Evolutionary conservation across 192 early-diverging fungal species (phyloP).

Genomic region (Coemansia sp.): DNA sequence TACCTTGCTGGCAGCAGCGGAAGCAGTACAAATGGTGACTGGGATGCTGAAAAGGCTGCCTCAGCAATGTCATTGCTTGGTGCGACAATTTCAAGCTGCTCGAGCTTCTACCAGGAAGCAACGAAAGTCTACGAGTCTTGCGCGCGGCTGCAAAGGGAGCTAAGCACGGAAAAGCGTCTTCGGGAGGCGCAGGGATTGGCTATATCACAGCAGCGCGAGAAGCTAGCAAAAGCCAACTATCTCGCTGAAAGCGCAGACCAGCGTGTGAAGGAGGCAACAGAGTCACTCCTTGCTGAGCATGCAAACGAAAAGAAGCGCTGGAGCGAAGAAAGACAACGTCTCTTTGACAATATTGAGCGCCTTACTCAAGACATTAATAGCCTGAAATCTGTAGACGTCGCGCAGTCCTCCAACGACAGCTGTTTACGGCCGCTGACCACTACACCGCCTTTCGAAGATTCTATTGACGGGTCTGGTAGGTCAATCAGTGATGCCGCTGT

Average conservation of each 20-base stretch:
- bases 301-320: constrained; percentile 24
- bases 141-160: constrained; percentile 26
- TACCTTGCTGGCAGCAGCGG: neutral
- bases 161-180: constrained; percentile 47
- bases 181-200: constrained; percentile 50
- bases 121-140: constrained; percentile 25
- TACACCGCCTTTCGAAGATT: neutral
- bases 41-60: constrained; percentile 15
- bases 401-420: neutral
- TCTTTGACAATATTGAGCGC: constrained; percentile 50
- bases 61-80: constrained; percentile 33
- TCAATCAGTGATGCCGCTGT: constrained; percentile 1
- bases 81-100: constrained; percentile 23
- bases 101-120: constrained; percentile 25
- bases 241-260: constrained; percentile 39
- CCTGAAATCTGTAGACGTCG: constrained; percentile 6
- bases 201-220: constrained; percentile 53
- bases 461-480: neutral
- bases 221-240: constrained; percentile 25
- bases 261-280: constrained; percentile 34
- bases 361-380: constrained; percentile 31
- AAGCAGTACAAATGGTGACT: neutral
- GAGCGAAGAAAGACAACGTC: constrained; percentile 45
- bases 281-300: constrained; percentile 22
- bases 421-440: neutral